Evolutionary conservation across 768 basidiomycete species (phyloP), one percentile per base, ranked within the genome.

Genomic region (Mycena galericulata): DNA sequence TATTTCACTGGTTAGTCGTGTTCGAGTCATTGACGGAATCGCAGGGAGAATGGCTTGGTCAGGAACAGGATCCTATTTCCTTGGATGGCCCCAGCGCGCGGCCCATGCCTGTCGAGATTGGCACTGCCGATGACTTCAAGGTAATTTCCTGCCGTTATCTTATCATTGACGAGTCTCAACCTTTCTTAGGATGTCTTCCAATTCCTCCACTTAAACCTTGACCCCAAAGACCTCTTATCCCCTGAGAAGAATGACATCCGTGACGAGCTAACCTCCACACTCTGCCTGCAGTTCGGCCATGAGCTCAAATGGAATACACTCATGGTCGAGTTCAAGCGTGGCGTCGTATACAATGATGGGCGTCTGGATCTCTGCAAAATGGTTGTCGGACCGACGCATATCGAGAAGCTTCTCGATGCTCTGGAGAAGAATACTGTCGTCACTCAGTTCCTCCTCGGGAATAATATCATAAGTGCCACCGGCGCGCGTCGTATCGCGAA

Each of bases 321-420:
- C 22, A 62, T 70, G 65, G 50, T 72, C 29, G 71, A 72, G 58
- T 72, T 72, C 61, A 63, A 70, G 30, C 64, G 65, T 7, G 71
- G 71, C 26, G 65, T 67, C 26, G 60, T 72, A 20, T 72, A 72
- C 56, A 62, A 62, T 2, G 71, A 72, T 24, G 64, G 68, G 1
- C 63, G 71, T 4, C 49, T 72, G 1, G 71, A 72, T n/a, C 64
- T 72, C 49, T 72, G 71, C 65, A 72, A 72, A 51, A 70, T 63
- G 69, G 68, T 72, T 4, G 55, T 72, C 9, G 71, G 71, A 5
- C 71, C 71, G 26, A 60, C 68, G 1, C 71, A 72, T 47, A 63
- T 72, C 53, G 68, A 68, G 32, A 65, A 58, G n/a, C 69, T 72
- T 12, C 57, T 72, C 60, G 60, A 70, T 32, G 64, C 71, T 26